phyloP scores from a whole-genome alignment of 2,329 filamentous ascomycete species.

The Thielaviopsis euricoi region DNA sequence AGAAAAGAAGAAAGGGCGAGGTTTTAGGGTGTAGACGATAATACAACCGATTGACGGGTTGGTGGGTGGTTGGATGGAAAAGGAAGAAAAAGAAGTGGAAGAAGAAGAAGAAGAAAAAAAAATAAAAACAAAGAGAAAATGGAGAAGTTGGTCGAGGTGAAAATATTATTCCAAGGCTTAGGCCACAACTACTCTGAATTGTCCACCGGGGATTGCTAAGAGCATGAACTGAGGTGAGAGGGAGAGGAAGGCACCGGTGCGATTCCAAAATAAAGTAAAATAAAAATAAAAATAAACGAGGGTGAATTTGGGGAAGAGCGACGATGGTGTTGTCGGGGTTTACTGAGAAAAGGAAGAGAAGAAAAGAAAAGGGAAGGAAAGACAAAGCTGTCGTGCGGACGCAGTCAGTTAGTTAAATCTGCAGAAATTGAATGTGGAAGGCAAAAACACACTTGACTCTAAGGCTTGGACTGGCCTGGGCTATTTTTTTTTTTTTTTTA shows the following conservation, averaged over 20 bases:
- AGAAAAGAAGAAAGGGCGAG: slow-evolving; percentile 6
- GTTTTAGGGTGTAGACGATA: slow-evolving; percentile 3
- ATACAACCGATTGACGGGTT: slow-evolving; percentile 1
- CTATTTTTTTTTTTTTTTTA: no score
- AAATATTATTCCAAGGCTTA: slow-evolving; percentile 9
- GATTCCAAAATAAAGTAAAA: slow-evolving; percentile 13
- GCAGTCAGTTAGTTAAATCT: no score
- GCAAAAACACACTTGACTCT: no score
- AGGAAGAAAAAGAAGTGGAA: background rate
- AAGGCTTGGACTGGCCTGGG: no score
- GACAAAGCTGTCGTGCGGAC: no score
- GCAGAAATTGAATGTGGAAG: no score
- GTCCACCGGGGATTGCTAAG: slow-evolving; percentile 10
- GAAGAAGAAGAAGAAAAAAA: slow-evolving; percentile 6
- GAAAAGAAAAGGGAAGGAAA: background rate
- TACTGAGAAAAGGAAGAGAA: background rate
- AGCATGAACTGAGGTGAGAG: slow-evolving; percentile 8
- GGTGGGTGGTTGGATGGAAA: slow-evolving; percentile 6
- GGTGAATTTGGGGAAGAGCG: slow-evolving; percentile 3
- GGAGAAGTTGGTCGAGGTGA: slow-evolving; percentile 1
- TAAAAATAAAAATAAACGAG: no score
- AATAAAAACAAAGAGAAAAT: background rate
- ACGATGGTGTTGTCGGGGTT: background rate
- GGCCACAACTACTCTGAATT: slow-evolving; percentile 6
- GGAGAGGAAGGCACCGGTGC: slow-evolving; percentile 11